These are phyloP conservation scores for Haplosporangium gracile DNA, from an alignment of 192 early-diverging fungal species.

Conservation along the genomic window DNA sequence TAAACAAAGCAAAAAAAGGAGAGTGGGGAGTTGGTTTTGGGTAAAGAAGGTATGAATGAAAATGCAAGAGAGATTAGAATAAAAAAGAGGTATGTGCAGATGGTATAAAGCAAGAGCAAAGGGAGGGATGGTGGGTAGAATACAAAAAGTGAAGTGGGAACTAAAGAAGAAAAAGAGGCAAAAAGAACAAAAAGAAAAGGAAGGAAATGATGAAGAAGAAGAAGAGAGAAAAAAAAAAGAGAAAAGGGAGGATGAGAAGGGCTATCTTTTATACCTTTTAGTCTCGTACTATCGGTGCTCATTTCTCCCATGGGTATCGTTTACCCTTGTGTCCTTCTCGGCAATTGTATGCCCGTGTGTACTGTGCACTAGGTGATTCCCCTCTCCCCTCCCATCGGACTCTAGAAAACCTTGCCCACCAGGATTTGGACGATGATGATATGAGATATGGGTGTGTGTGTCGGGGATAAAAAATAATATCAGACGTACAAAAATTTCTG, in stretches of 20 bases:
- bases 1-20: neutral
- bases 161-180: neutral
- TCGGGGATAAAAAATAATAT: neutral
- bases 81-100: neutral
- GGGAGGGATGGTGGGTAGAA: conserved; percentile 4
- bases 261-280: conserved; percentile 22
- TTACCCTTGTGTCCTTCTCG: neutral
- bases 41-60: neutral
- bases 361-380: neutral
- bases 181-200: conserved; percentile 5
- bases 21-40: neutral
- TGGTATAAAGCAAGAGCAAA: neutral
- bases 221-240: neutral
- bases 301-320: neutral
- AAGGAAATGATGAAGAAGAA: conserved; percentile 10
- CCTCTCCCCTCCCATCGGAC: neutral
- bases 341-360: neutral
- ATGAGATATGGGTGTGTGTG: neutral
- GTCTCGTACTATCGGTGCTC: neutral
- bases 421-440: neutral
- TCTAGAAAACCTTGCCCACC: neutral
- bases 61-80: neutral
- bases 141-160: conserved; percentile 10
- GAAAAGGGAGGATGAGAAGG: neutral
- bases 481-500: neutral